Evolutionary conservation across 306 rosid genomes (phyloP), one percentile per base, ranked within the genome.

Genomic region (Purshia tridentata): DNA sequence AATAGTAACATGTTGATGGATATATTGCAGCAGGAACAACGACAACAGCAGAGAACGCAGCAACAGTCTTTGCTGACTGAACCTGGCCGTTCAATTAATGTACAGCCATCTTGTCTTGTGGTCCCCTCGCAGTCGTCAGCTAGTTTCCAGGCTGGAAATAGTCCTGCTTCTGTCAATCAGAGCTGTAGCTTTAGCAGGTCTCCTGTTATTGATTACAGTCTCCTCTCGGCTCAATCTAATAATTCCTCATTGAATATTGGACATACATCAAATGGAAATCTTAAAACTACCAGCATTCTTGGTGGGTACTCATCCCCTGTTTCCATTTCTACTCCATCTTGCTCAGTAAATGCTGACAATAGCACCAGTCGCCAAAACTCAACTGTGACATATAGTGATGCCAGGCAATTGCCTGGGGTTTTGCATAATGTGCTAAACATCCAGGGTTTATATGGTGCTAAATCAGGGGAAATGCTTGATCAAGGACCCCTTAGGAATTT

Each of bases 71-170:
- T 71, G 53, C 39, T 60, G 46, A 50, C 83, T 6, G 91, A 91
- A 65, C 84, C 84, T 73, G 68, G 77, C 83, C 73, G 79, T 75
- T 65, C 81, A 23, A 73, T 87, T 19, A 87, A 78, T 67, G 88
- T 87, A 53, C 92, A 85, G 46, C 89, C 92, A 23, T 87, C 92
- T 45, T 87, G 89, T 65, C 77, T 87, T 74, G 89, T 85, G 67
- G 76, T 69, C 42, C 92, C 89, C 65, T 80, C 87, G 39, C 86
- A 85, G 68, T 71, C 92, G 67, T 77, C 88, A 44, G 41, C 83
- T 75, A 47, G 68, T 73, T 73, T 84, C 68, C 86, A 80, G 62
- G 74, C 76, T 16, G 83, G 65, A 65, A 80, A 77, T 70, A 76
- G 77, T 78, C 77, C 84, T 70, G 77, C 81, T 58, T 67, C 89